Percentiles rank a stretch among this genome's conserved stretches.
These are phyloP conservation scores for Melaleuca alternifolia DNA, from an alignment of 345 rosid genomes.

Conservation along the genomic window DNA sequence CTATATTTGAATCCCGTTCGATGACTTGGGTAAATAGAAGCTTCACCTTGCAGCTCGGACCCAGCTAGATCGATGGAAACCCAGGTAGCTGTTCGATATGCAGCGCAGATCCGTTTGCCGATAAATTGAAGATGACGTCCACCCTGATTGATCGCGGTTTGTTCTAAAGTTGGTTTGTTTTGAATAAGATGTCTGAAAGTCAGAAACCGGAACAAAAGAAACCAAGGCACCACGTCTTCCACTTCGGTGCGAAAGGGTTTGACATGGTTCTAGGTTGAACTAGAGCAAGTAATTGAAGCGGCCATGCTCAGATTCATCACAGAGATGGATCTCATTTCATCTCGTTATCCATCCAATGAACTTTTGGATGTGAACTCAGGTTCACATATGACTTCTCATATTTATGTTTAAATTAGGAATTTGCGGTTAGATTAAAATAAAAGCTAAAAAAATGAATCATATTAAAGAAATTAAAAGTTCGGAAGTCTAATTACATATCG, in stretches of 20 bases:
- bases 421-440: not conserved
- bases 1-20: not conserved
- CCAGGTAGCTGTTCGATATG: not conserved
- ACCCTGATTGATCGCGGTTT: not conserved
- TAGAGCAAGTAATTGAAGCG: not conserved
- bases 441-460: not conserved
- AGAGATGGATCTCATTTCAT: not conserved
- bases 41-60: not conserved
- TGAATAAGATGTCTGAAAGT: not conserved
- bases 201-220: not conserved
- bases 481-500: too few relatives aligned
- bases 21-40: not conserved
- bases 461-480: too few relatives aligned
- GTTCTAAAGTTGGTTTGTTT: not conserved
- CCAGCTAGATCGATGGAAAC: not conserved
- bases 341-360: not conserved
- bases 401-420: too few relatives aligned
- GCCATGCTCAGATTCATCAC: not conserved
- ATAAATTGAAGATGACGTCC: not conserved
- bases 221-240: not conserved
- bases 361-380: not conserved
- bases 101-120: not conserved
- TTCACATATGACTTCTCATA: not conserved
- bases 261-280: too few relatives aligned
- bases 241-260: too few relatives aligned